These are phyloP conservation scores for Aurantiochytrium sp. DNA, from an alignment of 108 stramenopile species.

Conservation along the genomic window DNA sequence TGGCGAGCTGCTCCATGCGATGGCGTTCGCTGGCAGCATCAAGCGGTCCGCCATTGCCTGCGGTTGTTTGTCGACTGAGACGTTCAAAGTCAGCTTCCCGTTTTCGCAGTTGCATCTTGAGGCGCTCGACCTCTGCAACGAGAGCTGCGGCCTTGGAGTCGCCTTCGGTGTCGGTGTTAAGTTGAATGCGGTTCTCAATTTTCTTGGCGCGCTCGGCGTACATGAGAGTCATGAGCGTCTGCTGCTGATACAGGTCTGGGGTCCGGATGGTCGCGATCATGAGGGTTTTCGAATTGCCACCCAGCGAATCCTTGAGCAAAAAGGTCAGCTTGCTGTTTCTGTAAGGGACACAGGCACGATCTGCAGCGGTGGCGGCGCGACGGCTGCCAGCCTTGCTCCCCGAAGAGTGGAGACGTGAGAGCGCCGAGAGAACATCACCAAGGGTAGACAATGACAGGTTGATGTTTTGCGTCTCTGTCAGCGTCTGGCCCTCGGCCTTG, in stretches of 20 bases:
- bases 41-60: neutral
- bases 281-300: constrained; percentile 82
- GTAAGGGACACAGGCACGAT: constrained; percentile 86
- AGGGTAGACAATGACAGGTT: constrained; percentile 32
- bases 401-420: neutral
- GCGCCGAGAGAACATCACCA: constrained; percentile 15
- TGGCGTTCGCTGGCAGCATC: neutral
- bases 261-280: constrained; percentile 93
- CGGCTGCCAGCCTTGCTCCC: neutral
- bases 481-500: neutral
- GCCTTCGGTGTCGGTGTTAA: constrained; percentile 91
- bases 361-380: constrained; percentile 33
- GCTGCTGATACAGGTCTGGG: constrained; percentile 90
- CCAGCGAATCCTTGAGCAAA: constrained; percentile 92
- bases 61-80: neutral
- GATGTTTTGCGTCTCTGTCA: constrained; percentile 28
- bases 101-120: constrained; percentile 27
- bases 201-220: constrained; percentile 99
- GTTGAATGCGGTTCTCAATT: constrained; percentile 94
- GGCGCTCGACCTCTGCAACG: constrained; percentile 31
- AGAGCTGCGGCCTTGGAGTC: constrained; percentile 29
- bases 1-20: constrained; percentile 28
- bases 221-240: constrained; percentile 88
- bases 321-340: constrained; percentile 97
- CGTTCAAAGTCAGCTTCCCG: constrained; percentile 30